These are phyloP conservation scores for Chrysosporium queenslandicum DNA, from an alignment of 2,329 filamentous ascomycete genomes.

Conservation along the genomic window DNA sequence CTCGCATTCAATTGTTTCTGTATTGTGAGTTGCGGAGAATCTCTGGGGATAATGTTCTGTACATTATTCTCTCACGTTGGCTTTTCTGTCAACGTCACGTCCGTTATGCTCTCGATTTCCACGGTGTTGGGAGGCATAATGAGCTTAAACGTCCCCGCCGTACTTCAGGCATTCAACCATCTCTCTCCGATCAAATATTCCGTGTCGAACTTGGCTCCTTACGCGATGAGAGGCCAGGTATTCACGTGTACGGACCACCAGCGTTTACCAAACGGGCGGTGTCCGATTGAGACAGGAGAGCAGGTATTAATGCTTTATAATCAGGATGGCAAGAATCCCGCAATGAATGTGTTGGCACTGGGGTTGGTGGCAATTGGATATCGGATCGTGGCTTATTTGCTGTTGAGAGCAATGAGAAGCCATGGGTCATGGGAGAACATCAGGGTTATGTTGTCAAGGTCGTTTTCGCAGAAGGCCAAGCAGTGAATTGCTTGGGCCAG, in stretches of 20 bases:
- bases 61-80: constrained; percentile 64
- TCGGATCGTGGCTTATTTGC: constrained; percentile 43
- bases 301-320: constrained; percentile 59
- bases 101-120: constrained; percentile 58
- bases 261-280: constrained; percentile 49
- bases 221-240: constrained; percentile 48
- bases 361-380: constrained; percentile 57
- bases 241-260: constrained; percentile 58
- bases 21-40: constrained; percentile 64
- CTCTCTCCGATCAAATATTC: constrained; percentile 62
- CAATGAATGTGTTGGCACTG: constrained; percentile 52
- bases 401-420: constrained; percentile 24
- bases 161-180: constrained; percentile 61
- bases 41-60: constrained; percentile 69
- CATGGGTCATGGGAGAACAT: constrained; percentile 13
- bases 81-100: constrained; percentile 65
- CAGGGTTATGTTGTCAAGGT: not conserved
- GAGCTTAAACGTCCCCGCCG: constrained; percentile 56
- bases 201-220: constrained; percentile 56
- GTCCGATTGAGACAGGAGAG: constrained; percentile 55
- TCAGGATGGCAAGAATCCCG: constrained; percentile 49
- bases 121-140: constrained; percentile 63
- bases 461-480: not conserved
- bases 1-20: constrained; percentile 60
- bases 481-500: not conserved